Base-by-base conservation (phyloP, 805 yeast species). In the Saturnispora diversa region DNA sequence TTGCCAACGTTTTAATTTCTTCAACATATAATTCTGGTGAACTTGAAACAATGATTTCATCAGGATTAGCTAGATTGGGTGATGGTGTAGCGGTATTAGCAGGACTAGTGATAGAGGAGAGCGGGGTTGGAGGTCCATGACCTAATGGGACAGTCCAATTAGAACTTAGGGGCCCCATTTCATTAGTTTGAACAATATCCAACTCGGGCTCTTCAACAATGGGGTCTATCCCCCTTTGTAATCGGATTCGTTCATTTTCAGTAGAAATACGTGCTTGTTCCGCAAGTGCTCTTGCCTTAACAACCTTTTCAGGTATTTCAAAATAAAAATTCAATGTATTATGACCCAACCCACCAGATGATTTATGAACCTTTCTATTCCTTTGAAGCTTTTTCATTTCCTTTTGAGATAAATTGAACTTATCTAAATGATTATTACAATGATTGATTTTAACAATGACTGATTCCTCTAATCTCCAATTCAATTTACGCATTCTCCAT, bases 401-500 rank as follows among this genome's bases (percentile, higher is more conserved):
- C 7, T 70, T 74, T 43, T 71, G 74, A 3, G 66, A 53, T 1
- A 58, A 54, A 37, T 64, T 63, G 37, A 78, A 62, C 51, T 79
- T 79, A 9, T 60, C 47, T 30, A 58, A 58, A 56, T 85, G 95
- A 26, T 62, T 55, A 7, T 61, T 57, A 61, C 95, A 87, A 23
- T 78, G 63, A 49, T 63, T 56, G 2, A 76, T 71, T 46, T 71
- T 69, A 13, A 85, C 68, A 51, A 78, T 75, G n/a, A 80, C 71
- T 36, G 70, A 72, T 56, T 92, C 97, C 54, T 90, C 95, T 12
- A 92, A 72, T 53, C 85, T 71, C 97, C 97, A 92, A 43, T 71
- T 71, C 31, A 92, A 62, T 55, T 86, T 84, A 36, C 96, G 70
- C 88, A 92, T 80, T 60, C 94, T 73, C 98, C 98, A 92, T 47